phyloP scores from a whole-genome alignment of 2,329 filamentous ascomycete species.

The Ophiostoma piceae region DNA sequence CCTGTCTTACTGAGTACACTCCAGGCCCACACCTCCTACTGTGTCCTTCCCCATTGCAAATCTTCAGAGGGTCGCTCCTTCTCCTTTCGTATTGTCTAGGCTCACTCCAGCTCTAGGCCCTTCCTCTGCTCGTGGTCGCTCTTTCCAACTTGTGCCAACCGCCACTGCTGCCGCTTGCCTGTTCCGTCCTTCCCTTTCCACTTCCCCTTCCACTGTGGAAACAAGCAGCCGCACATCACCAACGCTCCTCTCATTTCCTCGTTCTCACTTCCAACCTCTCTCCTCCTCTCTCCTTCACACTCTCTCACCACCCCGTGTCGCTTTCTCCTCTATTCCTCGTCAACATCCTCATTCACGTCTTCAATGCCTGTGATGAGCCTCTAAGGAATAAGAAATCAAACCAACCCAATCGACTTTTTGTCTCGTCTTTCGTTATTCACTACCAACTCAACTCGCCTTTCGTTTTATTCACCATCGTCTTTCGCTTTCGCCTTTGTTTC shows the following conservation, averaged over 20 bases:
- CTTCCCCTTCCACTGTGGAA: background rate
- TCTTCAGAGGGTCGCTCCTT: slow-evolving; percentile 24
- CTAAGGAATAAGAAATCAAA: slow-evolving; percentile 2
- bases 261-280: slow-evolving; percentile 9
- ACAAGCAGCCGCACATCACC: slow-evolving; percentile 2
- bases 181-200: slow-evolving; percentile 8
- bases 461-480: slow-evolving; percentile 3
- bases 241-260: slow-evolving; percentile 8
- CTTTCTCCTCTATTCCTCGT: slow-evolving; percentile 5
- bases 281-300: background rate
- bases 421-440: slow-evolving; percentile 18
- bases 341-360: background rate
- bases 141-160: background rate
- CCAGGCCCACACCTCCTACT: slow-evolving; percentile 19
- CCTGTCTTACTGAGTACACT: background rate
- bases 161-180: slow-evolving; percentile 11
- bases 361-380: slow-evolving; percentile 20
- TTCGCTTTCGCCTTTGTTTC: slow-evolving; percentile 3
- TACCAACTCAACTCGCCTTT: slow-evolving; percentile 7
- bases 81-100: background rate
- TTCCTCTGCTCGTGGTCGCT: background rate
- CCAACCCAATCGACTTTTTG: slow-evolving; percentile 25
- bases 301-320: background rate
- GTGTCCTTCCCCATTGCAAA: slow-evolving; percentile 18
- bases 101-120: background rate